A percentile compares a stretch with the other conserved stretches of the same genome.
These are phyloP conservation scores for Yamadazyma friedrichii DNA, from an alignment of 1,139 yeast species.

Conservation along the genomic window DNA sequence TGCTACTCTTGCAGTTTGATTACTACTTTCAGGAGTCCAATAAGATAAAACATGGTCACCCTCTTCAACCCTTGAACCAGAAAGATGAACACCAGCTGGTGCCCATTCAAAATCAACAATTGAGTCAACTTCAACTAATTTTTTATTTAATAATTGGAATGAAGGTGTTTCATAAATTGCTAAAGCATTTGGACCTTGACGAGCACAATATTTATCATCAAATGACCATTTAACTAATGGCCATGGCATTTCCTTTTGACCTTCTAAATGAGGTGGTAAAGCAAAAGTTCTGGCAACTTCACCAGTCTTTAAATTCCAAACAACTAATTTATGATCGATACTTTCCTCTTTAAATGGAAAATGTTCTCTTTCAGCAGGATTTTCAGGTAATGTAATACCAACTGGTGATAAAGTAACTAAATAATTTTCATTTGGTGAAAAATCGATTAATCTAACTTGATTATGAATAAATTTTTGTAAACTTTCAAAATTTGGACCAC, in stretches of 20 bases:
- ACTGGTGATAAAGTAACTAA: constrained; percentile 89
- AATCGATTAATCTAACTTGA: constrained; percentile 85
- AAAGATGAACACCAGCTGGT: constrained; percentile 77
- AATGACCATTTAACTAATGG: constrained; percentile 96
- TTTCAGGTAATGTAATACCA: constrained; percentile 73
- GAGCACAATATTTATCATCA: constrained; percentile 92
- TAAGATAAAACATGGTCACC: constrained; percentile 74
- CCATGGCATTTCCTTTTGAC: constrained; percentile 82
- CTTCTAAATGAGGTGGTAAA: constrained; percentile 72
- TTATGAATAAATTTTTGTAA: constrained; percentile 83
- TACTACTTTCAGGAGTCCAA: constrained; percentile 94
- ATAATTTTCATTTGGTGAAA: constrained; percentile 89
- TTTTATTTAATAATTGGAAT: constrained; percentile 75
- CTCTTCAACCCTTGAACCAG: constrained; percentile 50
- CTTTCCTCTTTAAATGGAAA: constrained; percentile 87
- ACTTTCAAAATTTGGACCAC: constrained; percentile 78
- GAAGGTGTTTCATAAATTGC: constrained; percentile 80
- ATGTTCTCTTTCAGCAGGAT: constrained; percentile 57
- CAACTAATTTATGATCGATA: constrained; percentile 89
- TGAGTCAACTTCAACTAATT: constrained; percentile 80
- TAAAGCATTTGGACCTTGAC: constrained; percentile 91
- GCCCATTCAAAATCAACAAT: constrained; percentile 94
- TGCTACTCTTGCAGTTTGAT: constrained; percentile 94
- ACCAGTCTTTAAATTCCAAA: constrained; percentile 89
- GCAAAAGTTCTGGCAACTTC: constrained; percentile 89